Percentiles rank a stretch among this genome's conserved stretches.
Conservation (phyloP, 2,329 filamentous ascomycete species). For the Xylaria sp. region DNA sequence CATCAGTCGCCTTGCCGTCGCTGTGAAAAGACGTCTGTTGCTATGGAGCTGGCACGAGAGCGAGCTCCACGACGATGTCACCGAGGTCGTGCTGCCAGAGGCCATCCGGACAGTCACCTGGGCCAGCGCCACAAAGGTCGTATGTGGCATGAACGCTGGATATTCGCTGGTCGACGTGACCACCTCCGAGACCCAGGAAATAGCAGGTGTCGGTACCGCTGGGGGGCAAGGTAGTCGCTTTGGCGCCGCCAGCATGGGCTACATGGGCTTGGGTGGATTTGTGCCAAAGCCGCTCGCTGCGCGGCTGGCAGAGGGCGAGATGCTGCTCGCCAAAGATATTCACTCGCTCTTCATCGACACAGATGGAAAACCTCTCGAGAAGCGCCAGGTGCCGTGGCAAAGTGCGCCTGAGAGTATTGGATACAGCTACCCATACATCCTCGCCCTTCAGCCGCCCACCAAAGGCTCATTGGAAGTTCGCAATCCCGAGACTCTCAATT, state of each 20-base stretch:
- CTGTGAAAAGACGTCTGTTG: constrained; percentile 88
- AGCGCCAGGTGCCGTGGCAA: constrained; percentile 91
- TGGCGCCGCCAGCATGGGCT: constrained; percentile 91
- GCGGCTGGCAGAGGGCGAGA: constrained; percentile 81
- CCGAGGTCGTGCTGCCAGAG: constrained; percentile 83
- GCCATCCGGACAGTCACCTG: constrained; percentile 90
- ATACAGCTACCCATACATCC: constrained; percentile 95
- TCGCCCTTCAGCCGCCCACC: constrained; percentile 83
- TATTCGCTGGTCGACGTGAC: constrained; percentile 91
- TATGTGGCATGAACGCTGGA: constrained; percentile 90
- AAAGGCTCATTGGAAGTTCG: constrained; percentile 90
- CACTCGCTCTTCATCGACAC: constrained; percentile 93
- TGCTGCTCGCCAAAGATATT: constrained; percentile 96
- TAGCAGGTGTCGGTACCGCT: constrained; percentile 78
- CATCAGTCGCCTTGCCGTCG: constrained; percentile 89
- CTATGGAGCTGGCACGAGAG: constrained; percentile 97
- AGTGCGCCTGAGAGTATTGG: constrained; percentile 89
- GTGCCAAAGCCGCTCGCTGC: constrained; percentile 91
- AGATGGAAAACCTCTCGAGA: constrained; percentile 82
- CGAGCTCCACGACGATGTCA: constrained; percentile 79
- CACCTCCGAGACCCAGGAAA: constrained; percentile 77
- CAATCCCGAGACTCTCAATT: constrained; percentile 90
- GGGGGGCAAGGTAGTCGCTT: constrained; percentile 77
- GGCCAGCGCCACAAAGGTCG: constrained; percentile 85
- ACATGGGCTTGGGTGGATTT: constrained; percentile 93